These are phyloP conservation scores for Curvularia sp. DNA, from an alignment of 2,329 filamentous ascomycete genomes.

Conservation along the genomic window DNA sequence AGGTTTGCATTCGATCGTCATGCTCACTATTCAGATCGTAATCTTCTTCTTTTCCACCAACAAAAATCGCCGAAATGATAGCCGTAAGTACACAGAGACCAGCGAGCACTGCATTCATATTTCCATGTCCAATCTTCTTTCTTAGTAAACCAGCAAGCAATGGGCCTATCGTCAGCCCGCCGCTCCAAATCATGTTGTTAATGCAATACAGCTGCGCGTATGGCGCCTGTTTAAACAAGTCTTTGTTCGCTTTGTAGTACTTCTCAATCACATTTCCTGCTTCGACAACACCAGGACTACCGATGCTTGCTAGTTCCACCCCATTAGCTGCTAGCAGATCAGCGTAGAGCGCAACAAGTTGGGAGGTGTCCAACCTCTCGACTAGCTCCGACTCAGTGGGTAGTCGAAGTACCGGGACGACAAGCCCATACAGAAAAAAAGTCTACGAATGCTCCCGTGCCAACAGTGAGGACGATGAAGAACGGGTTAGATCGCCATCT, in stretches of 20 bases:
- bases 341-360: slow-evolving; percentile 57
- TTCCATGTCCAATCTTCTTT: slow-evolving; percentile 62
- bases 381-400: slow-evolving; percentile 35
- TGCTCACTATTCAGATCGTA: neutral
- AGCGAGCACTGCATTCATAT: slow-evolving; percentile 63
- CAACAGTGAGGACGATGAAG: slow-evolving; percentile 67
- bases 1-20: neutral
- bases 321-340: slow-evolving; percentile 58
- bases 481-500: slow-evolving; percentile 64
- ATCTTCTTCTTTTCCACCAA: slow-evolving; percentile 45
- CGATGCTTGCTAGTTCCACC: slow-evolving; percentile 62
- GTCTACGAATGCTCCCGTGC: slow-evolving; percentile 64
- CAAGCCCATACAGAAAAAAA: slow-evolving; percentile 66
- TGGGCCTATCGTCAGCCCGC: slow-evolving; percentile 67
- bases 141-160: slow-evolving; percentile 62
- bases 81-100: slow-evolving; percentile 56
- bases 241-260: slow-evolving; percentile 63
- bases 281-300: slow-evolving; percentile 64
- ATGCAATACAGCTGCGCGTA: slow-evolving; percentile 72
- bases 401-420: slow-evolving; percentile 63
- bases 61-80: slow-evolving; percentile 54
- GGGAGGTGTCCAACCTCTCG: slow-evolving; percentile 21
- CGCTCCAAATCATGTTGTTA: slow-evolving; percentile 68
- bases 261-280: slow-evolving; percentile 62
- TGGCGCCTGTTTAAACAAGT: slow-evolving; percentile 64